Conservation (phyloP, 2,329 filamentous ascomycete species). For the Arthrinium phaeospermum region DNA sequence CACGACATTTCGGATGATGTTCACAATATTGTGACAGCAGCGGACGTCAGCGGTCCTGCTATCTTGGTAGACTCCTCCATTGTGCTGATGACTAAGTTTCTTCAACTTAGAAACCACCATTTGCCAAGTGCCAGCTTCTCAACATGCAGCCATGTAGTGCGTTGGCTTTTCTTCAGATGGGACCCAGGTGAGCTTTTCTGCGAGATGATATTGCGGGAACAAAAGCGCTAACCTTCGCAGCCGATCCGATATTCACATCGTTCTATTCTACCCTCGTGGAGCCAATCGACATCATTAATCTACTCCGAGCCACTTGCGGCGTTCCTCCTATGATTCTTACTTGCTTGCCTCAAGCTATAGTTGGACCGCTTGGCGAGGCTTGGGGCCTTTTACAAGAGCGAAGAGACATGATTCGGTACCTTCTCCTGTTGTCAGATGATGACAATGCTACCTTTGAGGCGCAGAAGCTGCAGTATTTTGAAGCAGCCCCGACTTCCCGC, state of each 20-base stretch:
- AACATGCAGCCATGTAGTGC: slow-evolving; percentile 73
- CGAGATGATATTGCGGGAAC: not conserved
- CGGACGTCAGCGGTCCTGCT: slow-evolving; percentile 82
- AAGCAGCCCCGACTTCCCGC: slow-evolving; percentile 26
- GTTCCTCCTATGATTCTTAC: slow-evolving; percentile 40
- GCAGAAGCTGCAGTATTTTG: slow-evolving; percentile 10
- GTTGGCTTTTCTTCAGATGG: slow-evolving; percentile 86
- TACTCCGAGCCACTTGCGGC: slow-evolving; percentile 75
- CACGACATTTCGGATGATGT: slow-evolving; percentile 71
- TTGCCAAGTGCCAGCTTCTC: slow-evolving; percentile 71
- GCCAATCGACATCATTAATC: slow-evolving; percentile 68
- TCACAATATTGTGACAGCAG: slow-evolving; percentile 74
- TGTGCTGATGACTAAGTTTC: slow-evolving; percentile 71
- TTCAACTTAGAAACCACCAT: slow-evolving; percentile 69
- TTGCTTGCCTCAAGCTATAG: slow-evolving; percentile 45
- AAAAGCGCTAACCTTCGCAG: slow-evolving; percentile 45
- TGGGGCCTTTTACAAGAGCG: slow-evolving; percentile 52
- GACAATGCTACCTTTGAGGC: slow-evolving; percentile 18
- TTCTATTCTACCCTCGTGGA: slow-evolving; percentile 68
- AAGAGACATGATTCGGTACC: slow-evolving; percentile 56
- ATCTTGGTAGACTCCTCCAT: slow-evolving; percentile 81
- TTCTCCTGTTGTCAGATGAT: slow-evolving; percentile 57
- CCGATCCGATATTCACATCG: slow-evolving; percentile 70
- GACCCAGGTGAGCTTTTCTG: slow-evolving; percentile 67
- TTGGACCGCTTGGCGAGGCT: slow-evolving; percentile 54